Evolutionary conservation across 1,284 basidiomycete species (phyloP).

Genomic region (Pseudozyma sp.): DNA sequence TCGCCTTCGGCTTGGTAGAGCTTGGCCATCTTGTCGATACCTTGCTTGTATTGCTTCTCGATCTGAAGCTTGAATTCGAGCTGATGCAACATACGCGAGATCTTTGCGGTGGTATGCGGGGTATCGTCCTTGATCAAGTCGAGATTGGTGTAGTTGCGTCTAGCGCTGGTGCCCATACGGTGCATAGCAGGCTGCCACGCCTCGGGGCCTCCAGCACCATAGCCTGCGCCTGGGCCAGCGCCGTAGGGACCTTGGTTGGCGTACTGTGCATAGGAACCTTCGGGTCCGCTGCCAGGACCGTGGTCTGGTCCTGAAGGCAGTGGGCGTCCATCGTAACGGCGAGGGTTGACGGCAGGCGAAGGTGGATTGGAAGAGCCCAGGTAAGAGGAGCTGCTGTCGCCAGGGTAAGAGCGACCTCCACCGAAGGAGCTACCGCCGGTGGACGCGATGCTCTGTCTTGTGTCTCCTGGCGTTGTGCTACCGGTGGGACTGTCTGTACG

Average conservation of each 20-base stretch:
- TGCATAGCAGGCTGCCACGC: conserved; percentile 58
- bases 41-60: conserved; percentile 97
- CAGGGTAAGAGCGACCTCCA: conserved; percentile 36
- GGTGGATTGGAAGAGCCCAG: conserved; percentile 33
- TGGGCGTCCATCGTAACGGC: conserved; percentile 50
- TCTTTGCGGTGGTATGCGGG: conserved; percentile 94
- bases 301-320: conserved; percentile 36
- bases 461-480: conserved; percentile 29
- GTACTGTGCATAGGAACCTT: conserved; percentile 45
- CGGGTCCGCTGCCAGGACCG: conserved; percentile 8
- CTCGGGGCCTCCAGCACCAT: conserved; percentile 22
- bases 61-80: conserved; percentile 99
- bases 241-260: conserved; percentile 45
- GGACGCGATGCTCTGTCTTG: conserved; percentile 49
- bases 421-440: conserved; percentile 23
- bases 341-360: conserved; percentile 42
- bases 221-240: conserved; percentile 18
- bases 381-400: conserved; percentile 56
- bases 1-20: conserved; percentile 94
- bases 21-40: conserved; percentile 96
- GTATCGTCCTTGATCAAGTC: conserved; percentile 98
- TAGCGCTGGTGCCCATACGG: conserved; percentile 60
- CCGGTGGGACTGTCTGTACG: conserved; percentile 45
- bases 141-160: conserved; percentile 61
- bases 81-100: conserved; percentile 97